A percentile compares a stretch with the other conserved stretches of the same genome.
phyloP scores from a whole-genome alignment of 345 rosid species.

The Syzygium grande region DNA sequence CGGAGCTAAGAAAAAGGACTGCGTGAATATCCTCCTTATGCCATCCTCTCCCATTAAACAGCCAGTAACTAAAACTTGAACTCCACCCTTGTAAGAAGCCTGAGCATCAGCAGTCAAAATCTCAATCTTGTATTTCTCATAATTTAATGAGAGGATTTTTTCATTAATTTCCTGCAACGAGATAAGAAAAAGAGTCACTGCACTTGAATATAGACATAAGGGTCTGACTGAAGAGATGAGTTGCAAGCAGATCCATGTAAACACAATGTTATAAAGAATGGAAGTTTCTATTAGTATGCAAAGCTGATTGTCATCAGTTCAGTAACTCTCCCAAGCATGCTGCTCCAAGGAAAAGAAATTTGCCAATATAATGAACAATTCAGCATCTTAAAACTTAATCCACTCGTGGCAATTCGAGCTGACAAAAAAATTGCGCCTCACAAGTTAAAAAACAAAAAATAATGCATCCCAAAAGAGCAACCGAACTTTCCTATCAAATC shows the following conservation, averaged over 20 bases:
- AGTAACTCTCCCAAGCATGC: neutral
- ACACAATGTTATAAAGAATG: neutral
- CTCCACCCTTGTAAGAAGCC: slow-evolving; percentile 32
- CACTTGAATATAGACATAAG: neutral
- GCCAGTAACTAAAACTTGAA: slow-evolving; percentile 65
- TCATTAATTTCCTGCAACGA: slow-evolving; percentile 55
- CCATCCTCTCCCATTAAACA: slow-evolving; percentile 39
- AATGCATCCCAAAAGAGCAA: neutral
- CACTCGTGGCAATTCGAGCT: neutral
- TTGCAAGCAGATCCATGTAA: neutral
- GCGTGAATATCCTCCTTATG: slow-evolving; percentile 36
- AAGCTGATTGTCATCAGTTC: neutral
- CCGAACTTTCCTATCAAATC: neutral
- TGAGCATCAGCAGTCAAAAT: slow-evolving; percentile 64
- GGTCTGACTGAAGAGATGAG: neutral
- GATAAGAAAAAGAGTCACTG: neutral
- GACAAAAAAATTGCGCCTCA: neutral
- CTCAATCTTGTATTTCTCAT: slow-evolving; percentile 36
- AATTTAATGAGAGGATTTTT: slow-evolving; percentile 48
- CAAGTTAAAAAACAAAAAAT: neutral
- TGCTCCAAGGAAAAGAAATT: neutral
- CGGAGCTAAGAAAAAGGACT: slow-evolving; percentile 71
- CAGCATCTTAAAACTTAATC: neutral
- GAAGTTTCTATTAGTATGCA: neutral
- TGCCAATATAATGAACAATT: neutral